These are phyloP conservation scores for Phytophthora cajani DNA, from an alignment of 352 stramenopile species.

Conservation along the genomic window DNA sequence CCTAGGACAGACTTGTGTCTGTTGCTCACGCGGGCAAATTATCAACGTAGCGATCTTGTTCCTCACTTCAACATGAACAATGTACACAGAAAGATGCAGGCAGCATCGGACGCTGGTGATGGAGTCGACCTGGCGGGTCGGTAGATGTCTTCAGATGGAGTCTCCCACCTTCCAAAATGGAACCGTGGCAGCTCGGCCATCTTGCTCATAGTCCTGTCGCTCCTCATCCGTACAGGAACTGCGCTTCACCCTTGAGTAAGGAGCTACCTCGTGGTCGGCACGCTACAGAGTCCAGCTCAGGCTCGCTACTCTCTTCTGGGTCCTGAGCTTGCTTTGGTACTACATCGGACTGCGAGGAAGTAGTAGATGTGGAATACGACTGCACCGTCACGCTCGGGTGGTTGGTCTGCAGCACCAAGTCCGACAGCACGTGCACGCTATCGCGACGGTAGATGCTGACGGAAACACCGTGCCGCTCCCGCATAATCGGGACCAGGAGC, in stretches of 20 bases:
- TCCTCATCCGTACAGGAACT: constrained; percentile 55
- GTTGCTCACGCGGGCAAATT: too few relatives aligned
- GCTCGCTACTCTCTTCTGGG: constrained; percentile 22
- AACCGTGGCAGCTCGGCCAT: constrained; percentile 6
- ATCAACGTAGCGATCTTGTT: too few relatives aligned
- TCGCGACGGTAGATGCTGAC: constrained; percentile 69
- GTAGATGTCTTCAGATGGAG: constrained; percentile 5
- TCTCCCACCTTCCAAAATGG: constrained; percentile 25
- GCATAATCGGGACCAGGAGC: constrained; percentile 72
- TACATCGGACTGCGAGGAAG: constrained; percentile 15
- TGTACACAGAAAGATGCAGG: constrained; percentile 8
- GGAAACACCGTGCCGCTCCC: constrained; percentile 65
- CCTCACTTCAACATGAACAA: constrained; percentile 24
- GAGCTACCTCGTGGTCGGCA: constrained; percentile 22
- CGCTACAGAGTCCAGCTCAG: constrained; percentile 19
- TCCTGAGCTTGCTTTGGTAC: constrained; percentile 14
- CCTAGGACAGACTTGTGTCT: too few relatives aligned
- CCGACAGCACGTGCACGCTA: constrained; percentile 62
- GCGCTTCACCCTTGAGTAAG: constrained; percentile 52
- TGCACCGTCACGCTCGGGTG: constrained; percentile 42
- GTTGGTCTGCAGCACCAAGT: constrained; percentile 65
- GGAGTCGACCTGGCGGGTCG: constrained; percentile 3
- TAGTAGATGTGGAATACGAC: constrained; percentile 26
- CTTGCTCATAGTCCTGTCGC: constrained; percentile 1
- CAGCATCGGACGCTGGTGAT: background rate